phyloP scores from a whole-genome alignment of 2,329 filamentous ascomycete species.

The Pyrenophora teres region DNA sequence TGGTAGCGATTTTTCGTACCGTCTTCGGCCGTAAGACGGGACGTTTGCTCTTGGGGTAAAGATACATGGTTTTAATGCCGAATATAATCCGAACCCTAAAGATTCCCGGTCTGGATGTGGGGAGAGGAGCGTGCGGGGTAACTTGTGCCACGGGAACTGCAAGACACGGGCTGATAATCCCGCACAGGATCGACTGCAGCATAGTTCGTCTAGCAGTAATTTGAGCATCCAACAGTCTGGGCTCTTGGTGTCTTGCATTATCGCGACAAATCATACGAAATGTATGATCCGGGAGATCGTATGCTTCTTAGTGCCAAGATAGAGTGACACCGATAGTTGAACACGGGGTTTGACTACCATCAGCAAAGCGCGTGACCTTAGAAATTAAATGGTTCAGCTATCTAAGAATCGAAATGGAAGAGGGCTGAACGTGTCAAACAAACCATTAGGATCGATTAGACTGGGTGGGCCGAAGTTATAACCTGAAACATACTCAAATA shows the following conservation, averaged over 20 bases:
- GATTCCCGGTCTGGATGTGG: conserved; percentile 13
- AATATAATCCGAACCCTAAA: conserved; percentile 10
- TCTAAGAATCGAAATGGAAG: neutral
- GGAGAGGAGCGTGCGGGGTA: conserved; percentile 20
- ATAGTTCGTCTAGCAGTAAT: neutral
- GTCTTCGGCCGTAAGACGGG: too few relatives aligned
- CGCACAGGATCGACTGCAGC: conserved; percentile 7
- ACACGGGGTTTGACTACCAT: neutral
- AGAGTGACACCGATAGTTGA: too few relatives aligned
- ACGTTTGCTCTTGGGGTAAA: too few relatives aligned
- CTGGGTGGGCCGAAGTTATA: neutral
- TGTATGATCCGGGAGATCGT: neutral
- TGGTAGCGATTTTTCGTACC: too few relatives aligned
- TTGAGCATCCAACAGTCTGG: neutral
- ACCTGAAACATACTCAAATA: conserved; percentile 23
- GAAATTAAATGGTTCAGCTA: neutral
- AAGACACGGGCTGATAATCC: conserved; percentile 13
- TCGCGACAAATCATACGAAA: neutral
- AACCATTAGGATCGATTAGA: conserved; percentile 37
- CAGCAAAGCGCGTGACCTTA: neutral
- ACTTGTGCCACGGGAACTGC: neutral
- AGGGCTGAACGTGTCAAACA: conserved; percentile 25
- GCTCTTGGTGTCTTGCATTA: neutral
- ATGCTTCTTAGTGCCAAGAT: neutral
- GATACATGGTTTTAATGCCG: neutral